These are phyloP conservation scores for Penstemon eatonii DNA, from an alignment of 257 asterid genomes.

Conservation along the genomic window DNA sequence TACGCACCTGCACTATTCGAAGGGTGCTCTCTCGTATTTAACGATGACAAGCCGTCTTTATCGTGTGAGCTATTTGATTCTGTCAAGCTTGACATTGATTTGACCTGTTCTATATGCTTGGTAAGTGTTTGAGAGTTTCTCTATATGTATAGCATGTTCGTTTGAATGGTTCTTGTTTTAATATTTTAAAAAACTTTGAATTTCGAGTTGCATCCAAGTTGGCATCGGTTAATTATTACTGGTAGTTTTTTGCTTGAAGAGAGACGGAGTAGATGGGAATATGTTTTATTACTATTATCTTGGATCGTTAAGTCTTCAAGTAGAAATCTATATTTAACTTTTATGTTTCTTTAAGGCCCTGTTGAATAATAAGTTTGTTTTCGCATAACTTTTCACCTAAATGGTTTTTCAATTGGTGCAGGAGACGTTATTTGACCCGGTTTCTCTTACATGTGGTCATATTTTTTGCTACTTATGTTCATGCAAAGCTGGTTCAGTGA, in stretches of 20 bases:
- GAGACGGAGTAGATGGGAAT: too few relatives aligned
- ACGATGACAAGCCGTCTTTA: slow-evolving; percentile 69
- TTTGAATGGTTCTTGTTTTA: too few relatives aligned
- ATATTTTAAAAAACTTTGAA: too few relatives aligned
- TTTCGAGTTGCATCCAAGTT: too few relatives aligned
- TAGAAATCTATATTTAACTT: not conserved
- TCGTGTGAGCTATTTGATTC: slow-evolving; percentile 76
- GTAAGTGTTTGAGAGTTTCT: slow-evolving; percentile 43
- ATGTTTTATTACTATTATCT: not conserved
- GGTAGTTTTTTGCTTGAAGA: too few relatives aligned
- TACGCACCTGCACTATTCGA: slow-evolving; percentile 52
- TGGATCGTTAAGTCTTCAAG: not conserved
- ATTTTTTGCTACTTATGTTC: slow-evolving; percentile 89
- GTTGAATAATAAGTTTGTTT: not conserved
- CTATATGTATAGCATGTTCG: too few relatives aligned
- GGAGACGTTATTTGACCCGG: slow-evolving; percentile 91
- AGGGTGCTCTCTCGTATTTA: slow-evolving; percentile 56
- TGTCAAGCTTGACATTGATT: slow-evolving; percentile 71
- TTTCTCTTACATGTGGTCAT: slow-evolving; percentile 84
- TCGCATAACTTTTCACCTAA: not conserved
- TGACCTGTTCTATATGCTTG: slow-evolving; percentile 95
- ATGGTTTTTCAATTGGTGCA: slow-evolving; percentile 19
- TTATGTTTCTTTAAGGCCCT: not conserved
- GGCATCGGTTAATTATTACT: too few relatives aligned
- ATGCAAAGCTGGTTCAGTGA: slow-evolving; percentile 91